A percentile compares a stretch with the other conserved stretches of the same genome.
Conservation (phyloP, 768 basidiomycete species). For the Lyophyllum semitale region DNA sequence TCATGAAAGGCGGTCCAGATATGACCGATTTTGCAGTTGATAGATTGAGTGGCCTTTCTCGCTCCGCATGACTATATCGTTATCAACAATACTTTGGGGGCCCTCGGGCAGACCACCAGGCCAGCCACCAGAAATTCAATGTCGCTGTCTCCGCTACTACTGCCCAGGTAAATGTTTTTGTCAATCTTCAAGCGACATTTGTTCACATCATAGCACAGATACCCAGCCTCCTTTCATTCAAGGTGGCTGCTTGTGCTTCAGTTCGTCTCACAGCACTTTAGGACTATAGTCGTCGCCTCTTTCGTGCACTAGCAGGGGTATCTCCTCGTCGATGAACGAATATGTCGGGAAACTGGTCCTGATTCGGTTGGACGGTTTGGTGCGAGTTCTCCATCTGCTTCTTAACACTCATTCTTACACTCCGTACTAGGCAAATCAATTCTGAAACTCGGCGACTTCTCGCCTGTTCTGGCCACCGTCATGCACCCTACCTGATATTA, state of each 20-base stretch:
- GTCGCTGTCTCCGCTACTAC: constrained; percentile 33
- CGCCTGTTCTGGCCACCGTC: constrained; percentile 39
- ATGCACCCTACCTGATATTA: constrained; percentile 28
- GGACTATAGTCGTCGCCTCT: constrained; percentile 23
- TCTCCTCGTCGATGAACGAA: constrained; percentile 7
- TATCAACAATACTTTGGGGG: no score
- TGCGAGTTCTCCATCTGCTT: neutral
- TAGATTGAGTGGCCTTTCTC: constrained; percentile 28
- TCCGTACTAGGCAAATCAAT: constrained; percentile 38
- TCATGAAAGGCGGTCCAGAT: constrained; percentile 38
- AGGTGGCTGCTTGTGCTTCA: constrained; percentile 44
- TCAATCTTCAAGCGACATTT: constrained; percentile 4
- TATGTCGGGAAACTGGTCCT: constrained; percentile 20
- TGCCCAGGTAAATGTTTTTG: constrained; percentile 25
- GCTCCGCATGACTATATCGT: neutral
- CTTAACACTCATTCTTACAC: neutral
- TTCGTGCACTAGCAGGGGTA: constrained; percentile 12
- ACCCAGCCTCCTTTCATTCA: constrained; percentile 41
- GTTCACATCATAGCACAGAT: constrained; percentile 25
- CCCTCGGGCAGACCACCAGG: constrained; percentile 32
- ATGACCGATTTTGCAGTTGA: constrained; percentile 34
- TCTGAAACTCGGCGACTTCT: constrained; percentile 40
- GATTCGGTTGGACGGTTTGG: constrained; percentile 23
- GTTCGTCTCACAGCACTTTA: constrained; percentile 41
- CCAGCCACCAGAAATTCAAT: constrained; percentile 36